Evolutionary conservation across 169 alveolate species (phyloP).

Genomic region (Theileria annulata): DNA sequence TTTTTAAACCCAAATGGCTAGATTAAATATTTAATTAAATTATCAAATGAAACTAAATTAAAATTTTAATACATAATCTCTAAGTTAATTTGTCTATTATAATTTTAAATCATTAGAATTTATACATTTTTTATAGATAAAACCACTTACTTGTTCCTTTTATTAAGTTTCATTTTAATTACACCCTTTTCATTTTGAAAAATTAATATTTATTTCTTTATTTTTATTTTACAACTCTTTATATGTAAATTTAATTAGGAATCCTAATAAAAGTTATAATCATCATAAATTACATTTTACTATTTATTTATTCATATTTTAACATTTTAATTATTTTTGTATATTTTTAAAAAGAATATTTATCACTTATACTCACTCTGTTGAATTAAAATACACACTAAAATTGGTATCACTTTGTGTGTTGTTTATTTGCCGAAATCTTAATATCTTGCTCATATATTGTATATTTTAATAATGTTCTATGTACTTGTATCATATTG

Average conservation of each 20-base stretch:
- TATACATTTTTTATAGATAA: no score
- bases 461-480: constrained; percentile 21
- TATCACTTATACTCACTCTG: background rate
- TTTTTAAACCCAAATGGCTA: no score
- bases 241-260: background rate
- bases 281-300: background rate
- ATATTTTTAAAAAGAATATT: no score
- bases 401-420: background rate
- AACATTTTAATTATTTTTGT: no score
- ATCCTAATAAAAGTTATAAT: background rate
- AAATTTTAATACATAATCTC: background rate
- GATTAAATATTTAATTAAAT: no score
- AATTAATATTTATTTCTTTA: no score
- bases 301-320: no score
- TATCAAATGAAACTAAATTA: background rate
- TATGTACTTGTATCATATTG: constrained; percentile 1
- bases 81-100: background rate
- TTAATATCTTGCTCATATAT: background rate
- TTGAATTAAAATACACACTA: background rate
- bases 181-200: background rate
- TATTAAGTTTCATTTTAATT: no score
- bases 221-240: background rate
- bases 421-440: background rate
- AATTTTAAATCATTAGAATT: background rate
- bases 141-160: background rate